Evolutionary conservation across 306 rosid genomes (phyloP), one percentile per base, ranked within the genome.

Genomic region (Cicer cuneatum): DNA sequence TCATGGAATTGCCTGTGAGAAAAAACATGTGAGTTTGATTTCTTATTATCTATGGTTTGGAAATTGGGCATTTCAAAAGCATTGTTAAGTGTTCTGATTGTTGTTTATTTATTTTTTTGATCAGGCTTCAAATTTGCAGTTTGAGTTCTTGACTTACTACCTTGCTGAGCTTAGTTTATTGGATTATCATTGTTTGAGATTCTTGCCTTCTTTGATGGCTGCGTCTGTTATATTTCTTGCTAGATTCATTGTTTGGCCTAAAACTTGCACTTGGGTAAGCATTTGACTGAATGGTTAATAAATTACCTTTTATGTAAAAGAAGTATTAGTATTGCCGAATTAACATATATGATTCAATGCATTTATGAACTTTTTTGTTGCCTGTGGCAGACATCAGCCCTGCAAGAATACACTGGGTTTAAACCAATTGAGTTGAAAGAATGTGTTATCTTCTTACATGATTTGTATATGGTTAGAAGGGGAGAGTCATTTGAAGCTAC

Each of bases 131-230:
- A 84, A 69, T 47, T 69, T 89, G 76, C 86, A 81, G 58, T 73
- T 91, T 75, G 96, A 89, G 71, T 93, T 84, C 62, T 72, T 93
- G 37, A 48, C 84, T 49, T 74, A 62, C 77, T 93, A 93, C 82
- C 89, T 91, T 48, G 97, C 92, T 5, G 98, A 93, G 86, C 82
- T 93, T 57, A 93, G 98, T 43, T 79, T 93, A 83, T 57, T 93
- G 65, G 97, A 93, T 7, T 89, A 88, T 58, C 61, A 52, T 19
- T 88, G 91, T 70, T 65, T 91, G 7, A 88, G 69, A 62, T 89
- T 85, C 72, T 72, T 89, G 60, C 97, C 98, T 66, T 93, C 97
- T 15, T 51, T 93, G 83, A 82, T 93, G 40, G 97, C 97, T 37
- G 93, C 97, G 0, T 87, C 98, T 0, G 90, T 60, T 10, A 52